Base-by-base conservation (phyloP, 1,139 yeast genomes). In the Diutina neorugosa region DNA sequence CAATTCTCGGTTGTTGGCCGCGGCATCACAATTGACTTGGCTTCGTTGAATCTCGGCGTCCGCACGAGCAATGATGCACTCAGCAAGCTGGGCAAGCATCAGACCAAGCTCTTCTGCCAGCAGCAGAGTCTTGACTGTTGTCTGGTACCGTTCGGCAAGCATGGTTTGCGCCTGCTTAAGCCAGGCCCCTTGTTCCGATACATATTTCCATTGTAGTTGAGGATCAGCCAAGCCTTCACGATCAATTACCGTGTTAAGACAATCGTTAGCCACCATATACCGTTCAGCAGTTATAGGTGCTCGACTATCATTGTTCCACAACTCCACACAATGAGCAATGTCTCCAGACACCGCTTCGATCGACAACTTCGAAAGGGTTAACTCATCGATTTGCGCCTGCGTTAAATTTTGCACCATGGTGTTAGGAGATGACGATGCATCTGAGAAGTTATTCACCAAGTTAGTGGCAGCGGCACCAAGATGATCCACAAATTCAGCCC, bases 1-100 rank as follows among this genome's bases (percentile, higher is more conserved):
- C 0, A 73, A 60, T 1, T 56, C 59, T 41, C 56, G 61, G 59
- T 68, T 68, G 47, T 64, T 65, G 4, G 56, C 57, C 0, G 78
- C 71, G 27, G 64, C 63, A 23, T 65, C 70, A 48, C 58, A 58
- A 2, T 52, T 53, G 0, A 78, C 52, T 52, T 66, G 69, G 23
- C 74, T 63, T 55, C 82, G 65, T 61, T 78, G 82, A n/a, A 77
- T 59, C 53, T 78, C 83, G 5, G 78, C 68, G 60, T 80, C 84
- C 1, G 81, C 73, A 53, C 83, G 64, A 44, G 77, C 80, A 25
- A 78, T 73, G 44, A 71, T 61, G 0, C 78, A 64, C 4, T 73
- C 69, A 57, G 79, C 67, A 1, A 77, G 57, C 55, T 74, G 76
- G 8, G 73, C 66, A 11, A 76, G 66, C 23, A 73, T 57, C 0